Conservation (phyloP, 768 basidiomycete species). For the Russula virescens region DNA sequence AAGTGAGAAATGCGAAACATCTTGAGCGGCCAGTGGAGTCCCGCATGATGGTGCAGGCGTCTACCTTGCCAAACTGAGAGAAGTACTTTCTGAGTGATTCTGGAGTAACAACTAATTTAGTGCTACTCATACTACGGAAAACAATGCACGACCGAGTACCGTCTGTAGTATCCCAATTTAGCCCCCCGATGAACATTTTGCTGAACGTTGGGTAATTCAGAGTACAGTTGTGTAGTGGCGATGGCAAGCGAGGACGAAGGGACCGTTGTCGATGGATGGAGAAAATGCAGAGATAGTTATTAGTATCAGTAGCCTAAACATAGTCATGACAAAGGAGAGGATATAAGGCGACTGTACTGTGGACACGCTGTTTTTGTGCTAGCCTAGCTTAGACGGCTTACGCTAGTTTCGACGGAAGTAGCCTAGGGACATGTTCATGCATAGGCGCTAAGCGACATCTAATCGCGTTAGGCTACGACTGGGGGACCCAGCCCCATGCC, state of each 20-base stretch:
- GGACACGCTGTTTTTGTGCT: constrained; percentile 31
- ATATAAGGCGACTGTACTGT: constrained; percentile 65
- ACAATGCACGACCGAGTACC: constrained; percentile 52
- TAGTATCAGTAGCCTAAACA: constrained; percentile 73
- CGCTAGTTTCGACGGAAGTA: constrained; percentile 27
- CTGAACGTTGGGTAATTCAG: constrained; percentile 40
- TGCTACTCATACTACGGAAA: constrained; percentile 34
- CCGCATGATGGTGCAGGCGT: constrained; percentile 96
- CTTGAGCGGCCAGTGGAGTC: constrained; percentile 88
- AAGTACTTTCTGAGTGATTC: constrained; percentile 81
- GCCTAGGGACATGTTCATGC: constrained; percentile 22
- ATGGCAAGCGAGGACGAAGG: constrained; percentile 13
- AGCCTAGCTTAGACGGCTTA: constrained; percentile 55
- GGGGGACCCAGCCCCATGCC: constrained; percentile 16
- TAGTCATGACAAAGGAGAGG: constrained; percentile 44
- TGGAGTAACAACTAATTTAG: constrained; percentile 36
- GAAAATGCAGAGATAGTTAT: constrained; percentile 54
- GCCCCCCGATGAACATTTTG: constrained; percentile 99
- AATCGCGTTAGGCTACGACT: constrained; percentile 33
- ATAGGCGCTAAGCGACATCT: constrained; percentile 22
- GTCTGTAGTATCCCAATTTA: constrained; percentile 99
- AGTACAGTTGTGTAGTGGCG: constrained; percentile 16
- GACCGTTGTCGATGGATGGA: constrained; percentile 28
- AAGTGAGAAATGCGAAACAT: constrained; percentile 96
- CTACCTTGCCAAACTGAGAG: constrained; percentile 89